Conservation (phyloP, 306 rosid species). For the Carpinus fangiana region DNA sequence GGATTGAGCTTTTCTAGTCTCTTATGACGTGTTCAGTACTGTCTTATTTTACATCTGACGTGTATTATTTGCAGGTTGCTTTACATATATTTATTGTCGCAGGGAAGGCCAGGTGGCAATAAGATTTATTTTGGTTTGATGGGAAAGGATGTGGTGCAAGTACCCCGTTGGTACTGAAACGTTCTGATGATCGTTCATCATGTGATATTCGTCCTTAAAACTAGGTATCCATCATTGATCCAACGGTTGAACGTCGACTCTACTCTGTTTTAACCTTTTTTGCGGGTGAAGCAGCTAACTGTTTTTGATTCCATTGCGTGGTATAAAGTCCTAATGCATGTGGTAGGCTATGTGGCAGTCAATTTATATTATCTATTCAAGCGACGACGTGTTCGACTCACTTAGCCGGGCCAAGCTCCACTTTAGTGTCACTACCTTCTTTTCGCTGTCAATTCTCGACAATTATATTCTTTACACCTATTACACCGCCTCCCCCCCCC, state of each 20-base stretch:
- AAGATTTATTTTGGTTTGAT: not conserved
- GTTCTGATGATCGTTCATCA: not conserved
- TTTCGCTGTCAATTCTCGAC: not conserved
- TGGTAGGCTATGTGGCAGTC: not conserved
- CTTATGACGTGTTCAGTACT: conserved; percentile 3
- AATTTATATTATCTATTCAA: not conserved
- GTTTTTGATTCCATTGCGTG: not conserved
- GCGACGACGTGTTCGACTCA: not conserved
- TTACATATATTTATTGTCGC: not conserved
- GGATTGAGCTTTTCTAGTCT: conserved; percentile 5
- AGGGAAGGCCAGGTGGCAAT: conserved; percentile 24
- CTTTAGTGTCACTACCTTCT: too few relatives aligned
- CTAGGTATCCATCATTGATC: not conserved
- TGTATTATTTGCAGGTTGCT: conserved; percentile 10
- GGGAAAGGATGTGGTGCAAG: not conserved
- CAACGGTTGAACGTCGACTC: not conserved
- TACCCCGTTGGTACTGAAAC: not conserved
- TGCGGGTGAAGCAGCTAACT: not conserved
- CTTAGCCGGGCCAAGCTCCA: not conserved
- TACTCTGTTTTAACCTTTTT: not conserved
- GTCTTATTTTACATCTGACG: conserved; percentile 23
- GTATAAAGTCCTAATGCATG: not conserved
- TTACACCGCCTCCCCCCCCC: too few relatives aligned
- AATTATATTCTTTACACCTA: too few relatives aligned
- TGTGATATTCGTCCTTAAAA: conserved; percentile 18